A percentile compares a stretch with the other conserved stretches of the same genome.
Conservation (phyloP, 1,284 basidiomycete genomes). For the Rhodotorula sp. region DNA sequence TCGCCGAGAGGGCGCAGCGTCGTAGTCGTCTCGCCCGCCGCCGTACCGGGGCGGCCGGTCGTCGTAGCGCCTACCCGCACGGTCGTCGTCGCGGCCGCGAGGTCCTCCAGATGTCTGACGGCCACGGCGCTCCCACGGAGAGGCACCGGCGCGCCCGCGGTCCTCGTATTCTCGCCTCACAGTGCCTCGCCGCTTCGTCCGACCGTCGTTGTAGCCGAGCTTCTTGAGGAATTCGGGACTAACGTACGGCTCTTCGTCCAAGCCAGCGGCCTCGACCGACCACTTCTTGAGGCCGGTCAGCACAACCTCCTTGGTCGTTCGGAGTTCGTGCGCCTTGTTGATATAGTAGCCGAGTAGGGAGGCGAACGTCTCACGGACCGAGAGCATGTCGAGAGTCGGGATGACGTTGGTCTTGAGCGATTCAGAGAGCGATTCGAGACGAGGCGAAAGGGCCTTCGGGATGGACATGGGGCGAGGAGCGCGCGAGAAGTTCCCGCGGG, state of each 20-base stretch:
- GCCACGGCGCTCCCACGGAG: neutral
- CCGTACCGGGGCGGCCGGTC: neutral
- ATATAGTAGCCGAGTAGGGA: constrained; percentile 77
- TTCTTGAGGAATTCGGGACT: constrained; percentile 55
- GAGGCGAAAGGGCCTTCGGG: constrained; percentile 32
- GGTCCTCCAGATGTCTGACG: neutral
- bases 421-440: constrained; percentile 50
- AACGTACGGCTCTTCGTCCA: constrained; percentile 57
- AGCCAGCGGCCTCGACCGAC: constrained; percentile 59
- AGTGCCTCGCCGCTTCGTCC: constrained; percentile 22
- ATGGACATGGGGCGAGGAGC: constrained; percentile 5
- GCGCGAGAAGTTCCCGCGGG: neutral
- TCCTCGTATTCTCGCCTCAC: neutral
- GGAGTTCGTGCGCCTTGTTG: constrained; percentile 57
- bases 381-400: constrained; percentile 57
- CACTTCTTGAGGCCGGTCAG: constrained; percentile 66
- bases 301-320: constrained; percentile 55
- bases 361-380: constrained; percentile 64
- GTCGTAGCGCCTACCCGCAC: neutral
- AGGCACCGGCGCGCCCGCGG: neutral
- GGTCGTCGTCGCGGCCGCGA: neutral
- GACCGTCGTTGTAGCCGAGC: constrained; percentile 47
- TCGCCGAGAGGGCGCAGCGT: neutral
- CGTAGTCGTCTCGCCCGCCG: neutral
- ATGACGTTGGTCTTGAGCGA: constrained; percentile 49